Evolutionary conservation across 371 early-diverging fungal species (phyloP), one percentile per base, ranked within the genome.

Genomic region (Catenaria anguillulae): DNA sequence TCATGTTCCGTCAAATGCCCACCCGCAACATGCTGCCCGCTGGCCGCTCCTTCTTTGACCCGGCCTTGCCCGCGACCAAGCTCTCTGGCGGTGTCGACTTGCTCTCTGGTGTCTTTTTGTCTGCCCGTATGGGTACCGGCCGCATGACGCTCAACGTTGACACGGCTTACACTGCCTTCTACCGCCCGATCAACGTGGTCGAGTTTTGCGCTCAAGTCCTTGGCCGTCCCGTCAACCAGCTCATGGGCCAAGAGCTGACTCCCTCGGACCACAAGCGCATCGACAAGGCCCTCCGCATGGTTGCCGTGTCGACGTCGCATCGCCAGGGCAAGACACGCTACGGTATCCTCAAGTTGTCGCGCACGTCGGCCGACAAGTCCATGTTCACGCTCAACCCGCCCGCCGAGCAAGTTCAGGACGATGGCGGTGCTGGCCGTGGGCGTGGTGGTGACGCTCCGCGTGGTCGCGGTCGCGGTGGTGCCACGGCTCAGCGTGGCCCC

Each of bases 141-240:
- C 13, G 8, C 29, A n/a, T 58, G 42, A 40, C 43, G 6, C 43
- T 58, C 13, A 58, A 58, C 36, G 2, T 36, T 1, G 58, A 58
- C 43, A 50, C 52, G 13, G 52, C 52, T 2, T 50, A 50, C 52
- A 50, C 52, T 26, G 52, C 52, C 29, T 50, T 50, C 52, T 50
- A 50, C 52, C 15, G 23, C 21, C 29, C 52, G 29, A 50, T 50
- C 0, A 10, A 8, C 15, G 12, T 50, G 1, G 31, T 50, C 29
- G 5, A 50, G 6, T 50, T 29, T 4, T 23, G 24, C 8, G 29
- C 15, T 31, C 29, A 12, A 13, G 52, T 12, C 12, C 52, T 50
- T 17, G 19, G 4, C 45, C 4, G 8, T 3, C 26, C 8, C 52
- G 29, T 12, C 15, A 4, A 6, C 29, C 24, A 1, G 29, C 52